These are phyloP conservation scores for Amanita molliuscula DNA, from an alignment of 768 basidiomycete genomes.

Conservation along the genomic window DNA sequence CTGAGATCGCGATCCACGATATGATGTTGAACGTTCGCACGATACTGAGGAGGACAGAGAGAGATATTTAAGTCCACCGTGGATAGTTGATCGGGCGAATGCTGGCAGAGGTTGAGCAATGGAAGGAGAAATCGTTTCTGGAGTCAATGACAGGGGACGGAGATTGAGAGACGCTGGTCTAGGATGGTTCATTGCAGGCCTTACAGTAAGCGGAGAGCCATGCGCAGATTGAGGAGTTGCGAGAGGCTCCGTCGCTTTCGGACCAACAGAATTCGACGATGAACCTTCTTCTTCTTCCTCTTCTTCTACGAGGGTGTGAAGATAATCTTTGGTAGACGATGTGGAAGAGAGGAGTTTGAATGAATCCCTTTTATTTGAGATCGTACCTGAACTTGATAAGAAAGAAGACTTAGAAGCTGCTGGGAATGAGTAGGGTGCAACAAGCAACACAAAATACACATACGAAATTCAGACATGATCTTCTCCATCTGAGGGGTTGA, in stretches of 20 bases:
- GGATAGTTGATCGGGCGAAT: constrained; percentile 39
- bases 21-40: constrained; percentile 16
- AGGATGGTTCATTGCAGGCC: constrained; percentile 34
- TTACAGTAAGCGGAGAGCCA: constrained; percentile 7
- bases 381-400: constrained; percentile 30
- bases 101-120: constrained; percentile 38
- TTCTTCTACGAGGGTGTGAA: constrained; percentile 74
- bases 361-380: constrained; percentile 65
- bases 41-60: constrained; percentile 27
- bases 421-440: constrained; percentile 7
- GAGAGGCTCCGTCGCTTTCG: not conserved
- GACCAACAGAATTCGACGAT: not conserved
- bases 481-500: constrained; percentile 46
- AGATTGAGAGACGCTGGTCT: constrained; percentile 61
- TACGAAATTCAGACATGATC: constrained; percentile 56
- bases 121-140: constrained; percentile 31
- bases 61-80: constrained; percentile 40
- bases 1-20: constrained; percentile 19
- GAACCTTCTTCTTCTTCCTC: constrained; percentile 56
- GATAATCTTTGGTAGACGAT: constrained; percentile 62
- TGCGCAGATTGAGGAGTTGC: not conserved
- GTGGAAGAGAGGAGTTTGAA: constrained; percentile 59
- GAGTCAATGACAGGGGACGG: constrained; percentile 62
- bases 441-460: constrained; percentile 31
- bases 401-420: constrained; percentile 55